These are phyloP conservation scores for Fusarium sp. DNA, from an alignment of 2,329 filamentous ascomycete genomes.

Conservation along the genomic window DNA sequence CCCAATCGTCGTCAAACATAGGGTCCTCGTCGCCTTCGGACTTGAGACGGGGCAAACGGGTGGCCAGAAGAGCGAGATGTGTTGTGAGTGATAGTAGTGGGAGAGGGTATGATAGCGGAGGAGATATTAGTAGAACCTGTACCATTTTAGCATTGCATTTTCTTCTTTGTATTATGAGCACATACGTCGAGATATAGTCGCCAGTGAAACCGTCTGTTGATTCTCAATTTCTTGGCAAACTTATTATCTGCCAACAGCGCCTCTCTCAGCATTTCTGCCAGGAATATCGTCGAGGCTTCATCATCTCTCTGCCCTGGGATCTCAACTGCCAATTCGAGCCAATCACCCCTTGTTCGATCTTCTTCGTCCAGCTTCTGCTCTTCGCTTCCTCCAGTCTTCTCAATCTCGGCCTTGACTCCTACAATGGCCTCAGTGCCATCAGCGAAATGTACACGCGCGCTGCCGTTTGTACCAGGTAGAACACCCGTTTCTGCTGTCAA, in stretches of 20 bases:
- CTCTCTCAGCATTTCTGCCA: constrained; percentile 88
- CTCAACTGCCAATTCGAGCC: constrained; percentile 91
- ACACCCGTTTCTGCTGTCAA: constrained; percentile 90
- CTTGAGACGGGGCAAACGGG: constrained; percentile 82
- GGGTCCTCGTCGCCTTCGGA: constrained; percentile 95
- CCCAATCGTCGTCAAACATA: constrained; percentile 98
- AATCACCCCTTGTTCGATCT: constrained; percentile 64
- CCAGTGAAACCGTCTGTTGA: constrained; percentile 95
- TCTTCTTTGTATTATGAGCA: constrained; percentile 21
- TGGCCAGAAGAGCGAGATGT: constrained; percentile 89
- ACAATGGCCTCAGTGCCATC: constrained; percentile 97
- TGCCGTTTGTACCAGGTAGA: constrained; percentile 88
- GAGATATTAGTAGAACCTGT: constrained; percentile 91
- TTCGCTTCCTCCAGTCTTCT: constrained; percentile 64
- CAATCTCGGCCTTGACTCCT: constrained; percentile 93
- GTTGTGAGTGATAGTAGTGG: constrained; percentile 92
- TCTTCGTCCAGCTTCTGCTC: constrained; percentile 50
- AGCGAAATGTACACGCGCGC: constrained; percentile 90
- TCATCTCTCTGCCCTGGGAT: constrained; percentile 92
- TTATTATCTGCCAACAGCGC: constrained; percentile 78
- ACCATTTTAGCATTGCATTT: background rate
- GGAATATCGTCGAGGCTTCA: constrained; percentile 85
- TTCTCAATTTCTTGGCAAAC: constrained; percentile 77
- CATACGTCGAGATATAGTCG: constrained; percentile 92
- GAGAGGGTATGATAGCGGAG: constrained; percentile 89